phyloP scores from a whole-genome alignment of 163 green algal species.

The Prototheca stagnorum region DNA sequence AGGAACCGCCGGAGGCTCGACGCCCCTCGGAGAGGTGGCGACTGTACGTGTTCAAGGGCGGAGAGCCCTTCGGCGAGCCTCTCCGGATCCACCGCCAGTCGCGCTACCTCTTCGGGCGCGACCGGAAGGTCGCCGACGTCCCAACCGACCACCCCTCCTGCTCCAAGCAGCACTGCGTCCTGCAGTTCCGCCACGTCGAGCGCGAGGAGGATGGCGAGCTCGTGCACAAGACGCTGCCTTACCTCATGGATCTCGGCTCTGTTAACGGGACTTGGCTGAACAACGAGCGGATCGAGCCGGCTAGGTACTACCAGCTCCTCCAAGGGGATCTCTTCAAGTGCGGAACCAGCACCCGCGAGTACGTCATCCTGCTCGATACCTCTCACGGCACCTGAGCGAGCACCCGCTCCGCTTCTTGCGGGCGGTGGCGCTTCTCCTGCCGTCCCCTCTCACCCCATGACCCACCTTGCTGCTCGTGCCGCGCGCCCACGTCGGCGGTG shows the following conservation, averaged over 20 bases:
- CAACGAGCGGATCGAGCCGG: conserved; percentile 57
- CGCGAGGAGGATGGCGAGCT: conserved; percentile 38
- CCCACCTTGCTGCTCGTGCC: too few relatives aligned
- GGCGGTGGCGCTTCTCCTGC: too few relatives aligned
- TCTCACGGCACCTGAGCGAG: too few relatives aligned
- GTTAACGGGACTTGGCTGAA: conserved; percentile 90
- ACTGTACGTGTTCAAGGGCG: conserved; percentile 88
- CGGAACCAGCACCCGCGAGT: conserved; percentile 68
- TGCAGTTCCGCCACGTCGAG: conserved; percentile 60
- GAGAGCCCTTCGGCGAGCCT: conserved; percentile 42
- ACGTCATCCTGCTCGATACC: conserved; percentile 60
- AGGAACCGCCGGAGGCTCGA: conserved; percentile 58
- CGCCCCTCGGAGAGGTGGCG: conserved; percentile 64
- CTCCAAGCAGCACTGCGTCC: conserved; percentile 88
- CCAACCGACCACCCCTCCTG: conserved; percentile 92
- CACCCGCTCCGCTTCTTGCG: too few relatives aligned
- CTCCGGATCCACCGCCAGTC: conserved; percentile 57
- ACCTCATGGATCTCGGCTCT: conserved; percentile 84
- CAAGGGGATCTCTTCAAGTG: conserved; percentile 71
- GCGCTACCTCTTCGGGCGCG: conserved; percentile 83
- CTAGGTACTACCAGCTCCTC: conserved; percentile 82
- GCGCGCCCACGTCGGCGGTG: too few relatives aligned
- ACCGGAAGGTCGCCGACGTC: conserved; percentile 71
- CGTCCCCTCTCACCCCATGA: too few relatives aligned
- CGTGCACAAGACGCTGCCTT: conserved; percentile 42